Conservation (phyloP, 441 rosid genomes). For the Erodium chrysanthum region DNA sequence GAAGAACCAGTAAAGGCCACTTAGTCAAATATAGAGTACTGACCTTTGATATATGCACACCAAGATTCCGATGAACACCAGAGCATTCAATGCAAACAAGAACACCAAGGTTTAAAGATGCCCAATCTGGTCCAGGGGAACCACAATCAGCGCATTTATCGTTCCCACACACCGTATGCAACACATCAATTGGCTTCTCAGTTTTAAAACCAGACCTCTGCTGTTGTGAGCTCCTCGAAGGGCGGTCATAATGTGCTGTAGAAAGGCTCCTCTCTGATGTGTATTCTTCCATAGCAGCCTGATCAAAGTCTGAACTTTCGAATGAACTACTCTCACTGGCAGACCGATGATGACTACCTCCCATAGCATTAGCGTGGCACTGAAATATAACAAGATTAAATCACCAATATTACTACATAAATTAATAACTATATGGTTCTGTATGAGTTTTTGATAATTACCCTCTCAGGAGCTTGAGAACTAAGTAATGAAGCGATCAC, state of each 20-base stretch:
- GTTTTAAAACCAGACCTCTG: constrained; percentile 33
- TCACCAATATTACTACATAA: constrained; percentile 15
- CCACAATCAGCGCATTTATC: constrained; percentile 95
- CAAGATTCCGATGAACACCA: constrained; percentile 95
- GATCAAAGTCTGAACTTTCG: constrained; percentile 51
- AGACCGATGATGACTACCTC: constrained; percentile 47
- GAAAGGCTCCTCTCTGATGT: constrained; percentile 29
- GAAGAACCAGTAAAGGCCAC: not conserved
- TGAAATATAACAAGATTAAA: constrained; percentile 28
- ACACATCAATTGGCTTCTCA: constrained; percentile 70
- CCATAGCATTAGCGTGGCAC: constrained; percentile 38
- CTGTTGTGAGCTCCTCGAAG: constrained; percentile 49
- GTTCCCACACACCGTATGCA: constrained; percentile 72
- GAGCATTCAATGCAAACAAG: constrained; percentile 96
- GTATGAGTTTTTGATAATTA: constrained; percentile 23
- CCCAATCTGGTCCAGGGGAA: constrained; percentile 97
- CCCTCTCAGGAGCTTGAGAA: constrained; percentile 67
- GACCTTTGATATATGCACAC: constrained; percentile 95
- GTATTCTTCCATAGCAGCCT: constrained; percentile 42
- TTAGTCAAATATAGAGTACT: constrained; percentile 10
- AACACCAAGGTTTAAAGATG: constrained; percentile 86
- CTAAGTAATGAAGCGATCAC: constrained; percentile 84
- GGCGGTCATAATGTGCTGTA: constrained; percentile 38
- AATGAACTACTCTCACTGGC: constrained; percentile 56
- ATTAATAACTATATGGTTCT: not conserved